Evolutionary conservation across 805 yeast species (phyloP), one percentile per base, ranked within the genome.

Genomic region (Scheffersomyces coipomensis): DNA sequence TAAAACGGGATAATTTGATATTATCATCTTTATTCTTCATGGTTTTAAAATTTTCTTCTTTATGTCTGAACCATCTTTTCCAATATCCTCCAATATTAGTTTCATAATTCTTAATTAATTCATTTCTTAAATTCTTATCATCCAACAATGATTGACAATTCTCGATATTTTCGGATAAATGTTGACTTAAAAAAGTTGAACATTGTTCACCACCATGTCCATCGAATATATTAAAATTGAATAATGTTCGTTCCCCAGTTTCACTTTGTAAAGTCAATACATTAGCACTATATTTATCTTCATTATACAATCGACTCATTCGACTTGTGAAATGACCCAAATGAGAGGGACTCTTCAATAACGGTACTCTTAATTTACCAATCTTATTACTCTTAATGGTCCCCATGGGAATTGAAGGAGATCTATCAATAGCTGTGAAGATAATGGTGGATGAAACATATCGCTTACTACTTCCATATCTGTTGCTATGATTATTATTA

Each of bases 131-230:
- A 5, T 43, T 45, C 50, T 52, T 75, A 60, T 39, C 64, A 25
- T 42, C 39, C 5, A 45, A 36, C 25, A 55, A 52, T 37, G 58
- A 53, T 40, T 66, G 35, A 58, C 70, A 26, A 45, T 51, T 46
- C 80, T 95, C 55, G 76, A 77, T 51, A 59, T 71, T 47, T 54
- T 56, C 39, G 72, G 80, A 48, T 22, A 93, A 67, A 39, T 79
- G 67, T 3, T 70, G 60, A 16, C 72, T 64, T 10, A 90, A 66
- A 52, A 75, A 85, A 18, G 68, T 72, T 33, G 89, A 73, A 51
- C 96, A 87, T 38, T 82, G 81, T 18, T 71, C 73, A 17, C 96
- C 95, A 6, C 98, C 99, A 63, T 93, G 99, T 8, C 99, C 99
- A 63, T 93, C 99, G 60, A 86, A 89, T 1, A 93, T 75, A 33